phyloP scores from a whole-genome alignment of 1,284 basidiomycete genomes.

The Malassezia restricta region DNA sequence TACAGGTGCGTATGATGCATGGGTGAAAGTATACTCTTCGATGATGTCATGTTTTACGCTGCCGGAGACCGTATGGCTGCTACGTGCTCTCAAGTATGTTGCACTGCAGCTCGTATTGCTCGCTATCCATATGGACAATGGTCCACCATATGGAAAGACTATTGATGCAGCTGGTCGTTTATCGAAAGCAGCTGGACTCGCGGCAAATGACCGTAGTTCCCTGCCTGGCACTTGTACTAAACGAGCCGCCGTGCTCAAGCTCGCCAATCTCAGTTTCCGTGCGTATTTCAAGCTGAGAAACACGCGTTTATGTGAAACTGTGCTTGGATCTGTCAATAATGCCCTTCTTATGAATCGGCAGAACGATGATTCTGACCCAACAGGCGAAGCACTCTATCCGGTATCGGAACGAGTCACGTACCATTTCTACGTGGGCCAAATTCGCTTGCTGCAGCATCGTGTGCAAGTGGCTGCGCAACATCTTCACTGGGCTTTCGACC shows the following conservation, averaged over 20 bases:
- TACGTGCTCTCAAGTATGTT: slow-evolving; percentile 27
- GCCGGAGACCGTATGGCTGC: slow-evolving; percentile 43
- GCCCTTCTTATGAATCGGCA: slow-evolving; percentile 37
- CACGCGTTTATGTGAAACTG: slow-evolving; percentile 48
- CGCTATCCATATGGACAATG: slow-evolving; percentile 19
- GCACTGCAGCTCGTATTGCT: slow-evolving; percentile 20
- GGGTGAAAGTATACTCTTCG: slow-evolving; percentile 28
- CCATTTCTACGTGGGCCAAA: slow-evolving; percentile 47
- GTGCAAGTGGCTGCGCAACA: slow-evolving; percentile 44
- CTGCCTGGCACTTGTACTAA: slow-evolving; percentile 29
- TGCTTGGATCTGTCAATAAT: slow-evolving; percentile 47
- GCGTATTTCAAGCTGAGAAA: slow-evolving; percentile 47
- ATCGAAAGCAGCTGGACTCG: slow-evolving; percentile 37
- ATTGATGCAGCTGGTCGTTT: slow-evolving; percentile 41
- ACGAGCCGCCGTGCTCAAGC: slow-evolving; percentile 34
- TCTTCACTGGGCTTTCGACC: slow-evolving; percentile 45
- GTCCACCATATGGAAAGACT: slow-evolving; percentile 19
- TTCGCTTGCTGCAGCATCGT: slow-evolving; percentile 47
- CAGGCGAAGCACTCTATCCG: slow-evolving; percentile 42
- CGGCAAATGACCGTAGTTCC: slow-evolving; percentile 39
- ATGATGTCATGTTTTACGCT: slow-evolving; percentile 39
- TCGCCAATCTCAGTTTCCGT: slow-evolving; percentile 42
- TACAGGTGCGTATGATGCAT: slow-evolving; percentile 21
- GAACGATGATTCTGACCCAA: slow-evolving; percentile 3
- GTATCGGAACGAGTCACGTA: slow-evolving; percentile 46